These are phyloP conservation scores for Ceratobasidium papillatum DNA, from an alignment of 1,284 basidiomycete species.

Conservation along the genomic window DNA sequence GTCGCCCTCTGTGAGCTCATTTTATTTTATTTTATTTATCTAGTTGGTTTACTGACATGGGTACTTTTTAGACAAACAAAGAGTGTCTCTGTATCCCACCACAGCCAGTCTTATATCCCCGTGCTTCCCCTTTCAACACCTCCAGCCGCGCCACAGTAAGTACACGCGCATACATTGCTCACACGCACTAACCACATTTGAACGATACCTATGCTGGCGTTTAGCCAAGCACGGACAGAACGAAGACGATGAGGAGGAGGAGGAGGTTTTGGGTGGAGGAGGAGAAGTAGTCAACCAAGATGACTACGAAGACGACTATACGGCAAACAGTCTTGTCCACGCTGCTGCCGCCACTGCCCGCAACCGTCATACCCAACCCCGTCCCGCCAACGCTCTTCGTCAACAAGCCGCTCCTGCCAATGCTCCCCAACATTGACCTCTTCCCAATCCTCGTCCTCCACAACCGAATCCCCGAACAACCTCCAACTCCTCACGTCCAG, in stretches of 20 bases:
- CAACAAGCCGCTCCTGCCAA: neutral
- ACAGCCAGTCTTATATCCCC: neutral
- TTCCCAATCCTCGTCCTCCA: too few species aligned
- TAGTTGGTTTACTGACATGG: neutral
- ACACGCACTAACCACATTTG: neutral
- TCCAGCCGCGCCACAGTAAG: neutral
- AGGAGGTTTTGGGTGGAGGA: neutral
- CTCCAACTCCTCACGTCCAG: neutral
- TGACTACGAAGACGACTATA: neutral
- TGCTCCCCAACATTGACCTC: neutral
- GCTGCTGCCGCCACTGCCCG: neutral
- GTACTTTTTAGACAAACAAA: neutral
- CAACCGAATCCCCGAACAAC: neutral
- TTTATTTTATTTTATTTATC: neutral
- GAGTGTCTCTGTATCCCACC: neutral
- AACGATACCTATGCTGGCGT: neutral
- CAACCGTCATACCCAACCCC: neutral
- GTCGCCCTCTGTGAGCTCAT: neutral
- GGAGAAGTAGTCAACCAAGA: neutral
- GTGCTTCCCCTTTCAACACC: neutral
- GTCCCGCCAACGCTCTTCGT: neutral
- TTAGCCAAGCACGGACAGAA: neutral
- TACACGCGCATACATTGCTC: neutral
- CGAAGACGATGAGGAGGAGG: neutral
- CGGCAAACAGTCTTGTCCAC: neutral